Percentiles rank a stretch among this genome's conserved stretches.
Evolutionary conservation across 345 rosid species (phyloP).

Genomic region (Eucalyptus polyanthemos): DNA sequence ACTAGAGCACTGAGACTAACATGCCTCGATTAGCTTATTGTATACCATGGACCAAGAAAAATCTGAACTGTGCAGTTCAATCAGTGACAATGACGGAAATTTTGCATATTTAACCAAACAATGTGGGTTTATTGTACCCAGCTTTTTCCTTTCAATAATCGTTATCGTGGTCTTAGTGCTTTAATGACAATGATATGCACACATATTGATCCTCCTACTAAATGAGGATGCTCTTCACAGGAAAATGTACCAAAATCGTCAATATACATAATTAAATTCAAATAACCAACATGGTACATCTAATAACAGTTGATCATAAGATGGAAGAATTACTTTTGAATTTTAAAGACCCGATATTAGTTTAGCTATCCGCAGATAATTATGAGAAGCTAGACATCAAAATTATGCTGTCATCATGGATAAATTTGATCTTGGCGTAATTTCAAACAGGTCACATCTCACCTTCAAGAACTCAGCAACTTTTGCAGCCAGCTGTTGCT

Average conservation of each 20-base stretch:
- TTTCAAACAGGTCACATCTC: background rate
- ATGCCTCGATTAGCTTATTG: background rate
- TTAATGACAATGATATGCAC: background rate
- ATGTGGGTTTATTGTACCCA: background rate
- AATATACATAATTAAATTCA: background rate
- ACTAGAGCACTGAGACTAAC: background rate
- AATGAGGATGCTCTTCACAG: background rate
- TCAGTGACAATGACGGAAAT: background rate
- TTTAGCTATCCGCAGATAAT: background rate
- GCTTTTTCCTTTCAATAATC: background rate
- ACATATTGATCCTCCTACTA: background rate
- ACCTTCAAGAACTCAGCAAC: slow-evolving; percentile 88
- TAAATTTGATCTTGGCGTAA: background rate
- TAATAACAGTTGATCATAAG: background rate
- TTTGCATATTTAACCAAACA: background rate
- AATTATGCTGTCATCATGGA: background rate
- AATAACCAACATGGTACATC: background rate
- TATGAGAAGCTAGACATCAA: background rate
- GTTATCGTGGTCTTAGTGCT: background rate
- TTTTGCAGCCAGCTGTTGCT: slow-evolving; percentile 76
- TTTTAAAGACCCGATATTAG: background rate
- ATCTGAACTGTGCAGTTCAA: background rate
- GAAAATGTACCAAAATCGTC: background rate
- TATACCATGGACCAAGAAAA: background rate
- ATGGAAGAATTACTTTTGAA: background rate